Base-by-base conservation (phyloP, 345 rosid genomes). In the Cardamine occulta region DNA sequence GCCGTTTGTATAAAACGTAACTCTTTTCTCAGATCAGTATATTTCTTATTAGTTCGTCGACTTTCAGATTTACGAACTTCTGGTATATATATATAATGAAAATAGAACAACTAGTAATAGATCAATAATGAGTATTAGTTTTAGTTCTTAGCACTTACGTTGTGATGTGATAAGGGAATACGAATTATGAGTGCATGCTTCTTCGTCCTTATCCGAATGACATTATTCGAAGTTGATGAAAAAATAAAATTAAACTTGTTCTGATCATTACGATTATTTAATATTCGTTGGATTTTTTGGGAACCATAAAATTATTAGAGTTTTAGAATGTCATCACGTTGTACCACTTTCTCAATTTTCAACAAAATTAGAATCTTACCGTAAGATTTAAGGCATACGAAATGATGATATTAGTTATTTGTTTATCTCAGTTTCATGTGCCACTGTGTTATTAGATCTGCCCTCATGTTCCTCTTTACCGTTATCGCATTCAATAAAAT, bases 121-220 rank as follows among this genome's bases (percentile, higher is more conserved):
- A 66, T 34, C 45, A 66, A 42, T 59, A 2, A 8, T 28, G 23
- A 7, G 5, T 34, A 7, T 31, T 65, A 34, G 8, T 17, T 67
- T 68, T 49, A 17, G 71, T 39, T 55, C n/a, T n/a, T 58, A 37
- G 45, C 45, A 31, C 34, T 31, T 61, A 53, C 69, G 42, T 62
- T 42, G 58, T 54, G 70, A 53, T 55, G 54, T 11, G 59, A 34
- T 75, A 55, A 64, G 53, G 26, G 73, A 8, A 60, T 47, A 52
- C 55, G 58, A 70, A 58, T 66, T 17, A 57, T 64, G 40, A 64
- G 31, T 21, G 12, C 77, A 72, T 58, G 73, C 21, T 71, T 63
- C 65, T 56, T 64, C 80, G 45, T 57, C 66, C 68, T 64, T 77
- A 65, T 71, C 72, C 72, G 66, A 56, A 48, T 57, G 66, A 48